phyloP scores from a whole-genome alignment of 2,329 filamentous ascomycete species.

The Colletotrichum agaves region DNA sequence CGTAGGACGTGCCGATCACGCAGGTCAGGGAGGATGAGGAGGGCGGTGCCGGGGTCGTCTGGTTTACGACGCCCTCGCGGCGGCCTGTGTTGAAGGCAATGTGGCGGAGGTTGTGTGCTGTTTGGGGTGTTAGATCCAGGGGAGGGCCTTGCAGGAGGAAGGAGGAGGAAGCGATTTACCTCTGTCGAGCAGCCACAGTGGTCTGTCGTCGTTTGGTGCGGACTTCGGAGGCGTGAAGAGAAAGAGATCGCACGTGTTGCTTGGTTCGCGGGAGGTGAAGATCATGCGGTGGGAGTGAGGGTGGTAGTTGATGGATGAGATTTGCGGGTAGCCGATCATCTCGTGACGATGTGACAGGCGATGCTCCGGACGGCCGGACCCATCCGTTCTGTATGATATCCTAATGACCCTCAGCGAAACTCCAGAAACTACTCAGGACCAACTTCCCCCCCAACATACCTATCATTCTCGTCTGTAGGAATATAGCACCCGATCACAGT shows the following conservation, averaged over 20 bases:
- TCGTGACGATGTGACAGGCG: constrained; percentile 43
- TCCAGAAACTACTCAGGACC: too few relatives aligned
- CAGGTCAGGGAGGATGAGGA: constrained; percentile 53
- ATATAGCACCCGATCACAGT: constrained; percentile 54
- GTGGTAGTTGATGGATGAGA: constrained; percentile 62
- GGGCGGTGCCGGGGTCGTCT: constrained; percentile 54
- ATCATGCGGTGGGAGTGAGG: constrained; percentile 54
- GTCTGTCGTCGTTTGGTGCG: constrained; percentile 42
- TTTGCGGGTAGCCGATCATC: constrained; percentile 50
- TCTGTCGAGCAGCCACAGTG: constrained; percentile 51
- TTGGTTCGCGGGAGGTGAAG: constrained; percentile 52
- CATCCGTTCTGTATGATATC: constrained; percentile 31
- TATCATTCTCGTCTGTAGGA: constrained; percentile 54
- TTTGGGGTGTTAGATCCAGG: background rate
- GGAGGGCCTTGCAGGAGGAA: background rate
- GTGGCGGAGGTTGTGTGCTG: constrained; percentile 48
- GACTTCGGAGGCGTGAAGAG: constrained; percentile 51
- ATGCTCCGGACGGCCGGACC: constrained; percentile 29
- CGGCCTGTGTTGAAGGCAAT: constrained; percentile 44
- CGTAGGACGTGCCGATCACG: constrained; percentile 59
- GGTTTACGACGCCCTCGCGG: constrained; percentile 50
- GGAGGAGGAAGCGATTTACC: background rate
- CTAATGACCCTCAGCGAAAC: constrained; percentile 3
- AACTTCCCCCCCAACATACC: constrained; percentile 43
- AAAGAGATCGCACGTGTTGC: constrained; percentile 47